Conservation (phyloP, 352 stramenopile species). For the Discostella stelligera region DNA sequence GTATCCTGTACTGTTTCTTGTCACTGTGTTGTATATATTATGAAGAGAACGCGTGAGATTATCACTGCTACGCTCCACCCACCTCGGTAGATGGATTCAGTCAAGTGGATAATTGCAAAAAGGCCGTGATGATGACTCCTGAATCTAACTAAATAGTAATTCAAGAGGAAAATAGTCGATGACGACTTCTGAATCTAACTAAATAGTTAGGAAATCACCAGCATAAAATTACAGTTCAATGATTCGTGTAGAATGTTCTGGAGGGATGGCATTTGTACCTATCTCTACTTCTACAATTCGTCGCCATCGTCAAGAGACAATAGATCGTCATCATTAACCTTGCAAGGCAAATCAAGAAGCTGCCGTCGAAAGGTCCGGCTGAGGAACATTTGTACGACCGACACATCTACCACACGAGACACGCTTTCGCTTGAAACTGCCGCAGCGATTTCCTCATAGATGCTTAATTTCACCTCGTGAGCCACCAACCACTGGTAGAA, state of each 20-base stretch:
- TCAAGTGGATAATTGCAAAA: no score
- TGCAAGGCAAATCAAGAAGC: constrained; percentile 9
- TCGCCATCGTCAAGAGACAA: constrained; percentile 1
- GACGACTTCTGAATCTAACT: no score
- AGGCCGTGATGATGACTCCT: no score
- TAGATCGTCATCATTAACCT: background rate
- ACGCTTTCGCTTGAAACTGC: constrained; percentile 27
- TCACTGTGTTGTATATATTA: background rate
- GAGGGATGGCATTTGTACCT: no score
- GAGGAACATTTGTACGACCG: constrained; percentile 39
- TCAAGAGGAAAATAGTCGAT: no score
- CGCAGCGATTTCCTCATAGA: constrained; percentile 23
- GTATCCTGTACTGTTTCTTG: background rate
- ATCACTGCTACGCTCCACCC: no score
- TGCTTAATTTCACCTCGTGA: constrained; percentile 16
- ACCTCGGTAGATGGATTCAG: no score
- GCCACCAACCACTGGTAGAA: constrained; percentile 43
- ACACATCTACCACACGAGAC: constrained; percentile 28
- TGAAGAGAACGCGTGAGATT: background rate
- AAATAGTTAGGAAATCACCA: no score
- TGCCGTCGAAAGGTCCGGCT: constrained; percentile 24
- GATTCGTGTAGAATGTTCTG: no score
- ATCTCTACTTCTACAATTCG: no score
- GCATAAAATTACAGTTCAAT: no score
- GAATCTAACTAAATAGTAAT: no score